phyloP scores from a whole-genome alignment of 1,284 basidiomycete genomes.

The Microbotryomycetes sp. region DNA sequence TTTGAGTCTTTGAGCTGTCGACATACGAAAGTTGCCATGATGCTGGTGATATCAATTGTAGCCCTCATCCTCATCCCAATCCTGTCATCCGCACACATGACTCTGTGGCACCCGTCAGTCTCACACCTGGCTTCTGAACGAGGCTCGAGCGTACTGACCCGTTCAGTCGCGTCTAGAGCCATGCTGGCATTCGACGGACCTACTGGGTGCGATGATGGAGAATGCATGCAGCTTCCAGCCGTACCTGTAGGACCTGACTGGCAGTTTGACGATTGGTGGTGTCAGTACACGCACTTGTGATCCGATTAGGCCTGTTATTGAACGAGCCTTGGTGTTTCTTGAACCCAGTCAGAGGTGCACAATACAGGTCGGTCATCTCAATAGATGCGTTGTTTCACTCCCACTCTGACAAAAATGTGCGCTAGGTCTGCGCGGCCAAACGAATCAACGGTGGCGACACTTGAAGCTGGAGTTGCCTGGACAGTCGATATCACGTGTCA shows the following conservation, averaged over 20 bases:
- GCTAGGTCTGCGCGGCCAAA: background rate
- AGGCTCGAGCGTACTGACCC: background rate
- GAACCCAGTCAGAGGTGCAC: background rate
- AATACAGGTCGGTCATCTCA: too few species aligned
- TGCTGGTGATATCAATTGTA: too few species aligned
- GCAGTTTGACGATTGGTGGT: background rate
- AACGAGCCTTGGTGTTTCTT: background rate
- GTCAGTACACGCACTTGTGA: too few species aligned
- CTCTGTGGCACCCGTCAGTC: background rate
- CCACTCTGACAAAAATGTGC: too few species aligned
- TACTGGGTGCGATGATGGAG: background rate
- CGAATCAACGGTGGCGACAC: background rate
- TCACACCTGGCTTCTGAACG: too few species aligned
- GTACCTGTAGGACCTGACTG: background rate
- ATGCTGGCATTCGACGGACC: background rate
- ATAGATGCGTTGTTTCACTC: too few species aligned
- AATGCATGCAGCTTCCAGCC: background rate
- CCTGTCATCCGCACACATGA: background rate
- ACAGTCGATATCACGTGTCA: background rate
- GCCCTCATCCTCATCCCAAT: background rate
- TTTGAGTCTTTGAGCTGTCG: too few species aligned
- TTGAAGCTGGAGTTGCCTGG: background rate
- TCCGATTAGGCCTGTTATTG: too few species aligned
- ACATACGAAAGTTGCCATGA: too few species aligned
- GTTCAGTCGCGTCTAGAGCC: background rate